These are phyloP conservation scores for Pseudomonodictys pantanalensis DNA, from an alignment of 495 filamentous ascomycete species.

Conservation along the genomic window DNA sequence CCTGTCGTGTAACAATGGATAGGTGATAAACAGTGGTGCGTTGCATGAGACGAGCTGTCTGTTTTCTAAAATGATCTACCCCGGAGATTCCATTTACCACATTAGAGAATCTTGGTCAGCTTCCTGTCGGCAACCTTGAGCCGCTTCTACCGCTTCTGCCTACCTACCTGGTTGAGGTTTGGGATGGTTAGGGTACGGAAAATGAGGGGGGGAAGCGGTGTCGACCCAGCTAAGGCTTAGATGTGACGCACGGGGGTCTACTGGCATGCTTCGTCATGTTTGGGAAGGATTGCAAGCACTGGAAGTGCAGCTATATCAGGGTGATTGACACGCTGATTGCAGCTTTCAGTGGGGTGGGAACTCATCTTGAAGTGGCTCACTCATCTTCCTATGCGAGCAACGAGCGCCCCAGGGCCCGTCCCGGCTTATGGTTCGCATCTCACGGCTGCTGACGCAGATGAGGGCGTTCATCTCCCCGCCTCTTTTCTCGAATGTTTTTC, in stretches of 20 bases:
- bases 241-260: background rate
- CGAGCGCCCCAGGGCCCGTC: background rate
- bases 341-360: background rate
- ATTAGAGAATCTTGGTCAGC: constrained; percentile 10
- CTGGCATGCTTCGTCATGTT: background rate
- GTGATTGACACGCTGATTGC: constrained; percentile 15
- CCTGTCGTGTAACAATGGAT: background rate
- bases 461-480: background rate
- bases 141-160: constrained; percentile 1
- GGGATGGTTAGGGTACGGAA: constrained; percentile 6
- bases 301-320: constrained; percentile 15
- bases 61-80: constrained; percentile 8
- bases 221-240: background rate
- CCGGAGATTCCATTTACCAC: background rate
- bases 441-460: background rate
- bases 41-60: background rate
- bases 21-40: background rate
- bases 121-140: background rate
- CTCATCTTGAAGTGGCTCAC: background rate
- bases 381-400: background rate
- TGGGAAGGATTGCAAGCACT: background rate
- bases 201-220: constrained; percentile 20
- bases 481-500: background rate
- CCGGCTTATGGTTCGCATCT: constrained; percentile 15
- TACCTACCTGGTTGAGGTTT: background rate